Conservation (phyloP, 108 stramenopile species). For the Aurantiochytrium sp. region DNA sequence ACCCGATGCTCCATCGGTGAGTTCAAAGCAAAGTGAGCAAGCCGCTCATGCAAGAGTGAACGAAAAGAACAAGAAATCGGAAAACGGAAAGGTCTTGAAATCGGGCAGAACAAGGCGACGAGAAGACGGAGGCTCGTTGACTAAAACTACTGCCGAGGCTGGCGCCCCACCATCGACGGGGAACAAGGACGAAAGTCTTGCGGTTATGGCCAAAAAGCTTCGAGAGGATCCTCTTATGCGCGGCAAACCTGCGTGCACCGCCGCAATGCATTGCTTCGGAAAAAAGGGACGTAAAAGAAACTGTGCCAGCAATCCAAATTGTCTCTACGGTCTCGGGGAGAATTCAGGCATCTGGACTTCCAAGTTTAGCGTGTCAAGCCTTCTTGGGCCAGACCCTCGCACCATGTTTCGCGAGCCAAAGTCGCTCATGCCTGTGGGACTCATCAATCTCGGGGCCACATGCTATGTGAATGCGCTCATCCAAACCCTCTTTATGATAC, state of each 20-base stretch:
- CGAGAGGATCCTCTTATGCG: not conserved
- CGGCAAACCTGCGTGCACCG: not conserved
- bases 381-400: not conserved
- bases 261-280: not conserved
- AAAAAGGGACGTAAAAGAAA: not conserved
- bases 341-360: not conserved
- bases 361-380: not conserved
- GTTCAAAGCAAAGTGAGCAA: too few relatives aligned
- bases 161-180: too few relatives aligned
- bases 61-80: too few relatives aligned
- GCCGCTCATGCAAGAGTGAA: too few relatives aligned
- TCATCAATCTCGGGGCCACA: slow-evolving; percentile 22
- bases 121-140: too few relatives aligned
- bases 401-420: not conserved
- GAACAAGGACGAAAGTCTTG: not conserved
- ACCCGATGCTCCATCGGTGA: too few relatives aligned
- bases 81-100: too few relatives aligned
- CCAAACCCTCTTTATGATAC: slow-evolving; percentile 20
- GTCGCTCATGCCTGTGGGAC: slow-evolving; percentile 7
- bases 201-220: not conserved
- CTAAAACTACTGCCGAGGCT: too few relatives aligned
- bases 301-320: not conserved
- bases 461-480: slow-evolving; percentile 24
- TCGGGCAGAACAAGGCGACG: too few relatives aligned
- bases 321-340: not conserved